A percentile compares a stretch with the other conserved stretches of the same genome.
Conservation (phyloP, 371 early-diverging fungal species). For the Mucor irregularis region DNA sequence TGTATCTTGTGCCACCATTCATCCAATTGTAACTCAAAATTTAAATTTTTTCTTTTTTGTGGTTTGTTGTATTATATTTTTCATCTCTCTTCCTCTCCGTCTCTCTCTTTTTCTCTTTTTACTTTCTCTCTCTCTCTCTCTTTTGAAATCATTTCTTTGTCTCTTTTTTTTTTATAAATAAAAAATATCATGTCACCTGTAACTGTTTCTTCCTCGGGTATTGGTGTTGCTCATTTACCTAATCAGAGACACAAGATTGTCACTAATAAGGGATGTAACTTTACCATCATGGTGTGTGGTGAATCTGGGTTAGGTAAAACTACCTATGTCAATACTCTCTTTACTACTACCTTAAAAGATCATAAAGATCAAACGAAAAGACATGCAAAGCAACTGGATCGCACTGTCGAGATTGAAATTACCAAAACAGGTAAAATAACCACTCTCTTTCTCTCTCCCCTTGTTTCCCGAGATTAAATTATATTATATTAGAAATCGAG, state of each 20-base stretch:
- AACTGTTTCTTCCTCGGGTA: conserved; percentile 59
- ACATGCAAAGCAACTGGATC: conserved; percentile 60
- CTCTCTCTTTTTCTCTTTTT: conserved; percentile 3
- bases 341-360: conserved; percentile 68
- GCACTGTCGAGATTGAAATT: conserved; percentile 84
- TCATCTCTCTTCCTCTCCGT: conserved; percentile 4
- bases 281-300: conserved; percentile 95
- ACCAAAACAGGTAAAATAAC: conserved; percentile 60
- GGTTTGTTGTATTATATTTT: conserved; percentile 1
- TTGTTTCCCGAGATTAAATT: neutral
- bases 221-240: conserved; percentile 97
- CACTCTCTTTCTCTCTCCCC: neutral
- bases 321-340: conserved; percentile 86
- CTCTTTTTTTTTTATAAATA: neutral
- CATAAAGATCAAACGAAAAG: conserved; percentile 57
- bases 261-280: conserved; percentile 87
- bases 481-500: conserved; percentile 74
- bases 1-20: conserved; percentile 2
- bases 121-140: too few relatives aligned
- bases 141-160: neutral
- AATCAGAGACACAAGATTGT: conserved; percentile 97
- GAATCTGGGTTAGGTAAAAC: conserved; percentile 76
- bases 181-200: conserved; percentile 43
- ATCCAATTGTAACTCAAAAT: conserved; percentile 9
- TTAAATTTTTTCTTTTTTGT: conserved; percentile 5